Evolutionary conservation across 805 yeast species (phyloP), one percentile per base, ranked within the genome.

Genomic region (Kuraishia molischiana): DNA sequence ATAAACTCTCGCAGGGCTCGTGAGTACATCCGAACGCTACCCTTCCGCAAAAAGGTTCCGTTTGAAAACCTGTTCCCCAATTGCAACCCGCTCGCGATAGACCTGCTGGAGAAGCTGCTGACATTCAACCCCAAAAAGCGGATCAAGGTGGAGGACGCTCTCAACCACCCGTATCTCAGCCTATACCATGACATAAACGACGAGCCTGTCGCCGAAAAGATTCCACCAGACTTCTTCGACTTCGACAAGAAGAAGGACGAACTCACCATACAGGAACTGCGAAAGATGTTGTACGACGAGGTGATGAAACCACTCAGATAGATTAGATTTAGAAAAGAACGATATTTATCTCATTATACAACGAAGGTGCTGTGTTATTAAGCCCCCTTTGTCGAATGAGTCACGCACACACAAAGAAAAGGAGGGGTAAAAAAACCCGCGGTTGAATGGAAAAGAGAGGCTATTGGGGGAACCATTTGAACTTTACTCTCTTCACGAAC

Each of bases 181-280:
- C 72, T 83, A n/a, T 90, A 90, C 60, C 97, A 90, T 58, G 97
- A 90, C 52, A 95, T 96, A 3, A 76, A 74, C 38, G 97, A 90
- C 56, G 97, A 90, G 59, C 97, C 97, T 0, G 68, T 67, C 29
- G 87, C 92, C 26, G 75, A 77, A 15, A 84, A 87, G 35, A 80
- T 92, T 18, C 89, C 94, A 0, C 77, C 78, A 30, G 87, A 82
- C 47, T 87, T 90, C 56, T 90, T 92, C 50, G 89, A 83, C 43
- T 92, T 92, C 51, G 98, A 92, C 57, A 72, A 74, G 48, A 67
- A 72, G 43, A 89, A 89, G 56, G 94, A 87, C 47, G 83, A 80
- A 40, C 67, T 90, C 41, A 72, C 79, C 10, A 67, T 85, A 20
- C 74, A 73, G 35, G 95, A 90, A 53, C 67, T 92, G 53, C 86